Conservation (phyloP, 768 basidiomycete genomes). For the Boletus rex-veris region DNA sequence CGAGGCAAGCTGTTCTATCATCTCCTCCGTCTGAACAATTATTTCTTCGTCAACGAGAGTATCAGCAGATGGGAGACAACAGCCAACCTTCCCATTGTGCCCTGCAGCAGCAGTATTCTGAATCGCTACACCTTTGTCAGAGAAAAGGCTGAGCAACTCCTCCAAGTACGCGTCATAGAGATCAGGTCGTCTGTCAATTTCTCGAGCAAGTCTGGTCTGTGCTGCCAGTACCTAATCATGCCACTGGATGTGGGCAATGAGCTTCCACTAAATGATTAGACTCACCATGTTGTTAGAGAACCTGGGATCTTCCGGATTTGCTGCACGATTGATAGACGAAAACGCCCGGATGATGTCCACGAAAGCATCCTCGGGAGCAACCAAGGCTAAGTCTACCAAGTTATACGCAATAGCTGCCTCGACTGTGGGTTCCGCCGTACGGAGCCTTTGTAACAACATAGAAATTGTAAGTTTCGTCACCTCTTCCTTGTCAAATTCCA, state of each 20-base stretch:
- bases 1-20: slow-evolving; percentile 84
- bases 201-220: slow-evolving; percentile 84
- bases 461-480: slow-evolving; percentile 87
- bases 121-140: slow-evolving; percentile 87
- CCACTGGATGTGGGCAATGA: neutral
- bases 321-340: slow-evolving; percentile 77
- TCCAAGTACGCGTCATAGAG: slow-evolving; percentile 75
- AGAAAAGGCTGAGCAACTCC: slow-evolving; percentile 83
- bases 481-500: slow-evolving; percentile 86
- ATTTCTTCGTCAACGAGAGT: slow-evolving; percentile 3
- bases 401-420: slow-evolving; percentile 92
- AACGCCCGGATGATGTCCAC: slow-evolving; percentile 82
- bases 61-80: slow-evolving; percentile 4
- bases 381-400: slow-evolving; percentile 83
- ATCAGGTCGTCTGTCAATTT: slow-evolving; percentile 69
- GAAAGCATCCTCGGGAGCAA: slow-evolving; percentile 73
- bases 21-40: slow-evolving; percentile 60
- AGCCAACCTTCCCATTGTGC: slow-evolving; percentile 59
- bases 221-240: slow-evolving; percentile 72
- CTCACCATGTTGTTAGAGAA: slow-evolving; percentile 86
- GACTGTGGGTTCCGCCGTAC: slow-evolving; percentile 79
- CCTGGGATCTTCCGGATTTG: slow-evolving; percentile 85
- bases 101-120: slow-evolving; percentile 74
- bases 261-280: neutral
- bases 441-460: slow-evolving; percentile 86